Evolutionary conservation across 2,329 filamentous ascomycete genomes (phyloP), one percentile per base, ranked within the genome.

Genomic region (Lachnellula suecica): DNA sequence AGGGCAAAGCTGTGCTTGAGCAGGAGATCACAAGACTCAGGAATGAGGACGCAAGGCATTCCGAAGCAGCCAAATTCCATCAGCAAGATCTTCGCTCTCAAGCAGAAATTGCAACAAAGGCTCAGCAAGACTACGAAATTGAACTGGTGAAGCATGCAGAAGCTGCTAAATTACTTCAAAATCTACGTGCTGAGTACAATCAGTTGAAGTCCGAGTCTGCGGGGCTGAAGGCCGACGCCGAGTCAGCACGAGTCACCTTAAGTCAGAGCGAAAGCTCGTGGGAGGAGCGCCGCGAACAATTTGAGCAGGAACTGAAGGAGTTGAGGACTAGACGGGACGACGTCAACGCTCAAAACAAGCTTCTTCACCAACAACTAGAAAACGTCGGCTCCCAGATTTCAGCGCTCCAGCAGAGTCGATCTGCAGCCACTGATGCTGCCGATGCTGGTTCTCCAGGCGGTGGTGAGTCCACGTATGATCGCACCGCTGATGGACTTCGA

Each of bases 91-190:
- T 97, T 38, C 92, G 94, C 56, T 87, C 90, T 0, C 94, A 99
- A 70, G 92, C 93, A 24, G 89, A 95, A 41, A 97, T 99, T 64
- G 91, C 94, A 2, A 86, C 91, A 48, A 89, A 91, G 69, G 91
- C 94, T 3, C 94, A 99, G 68, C 88, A 96, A 66, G 92, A 94
- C 61, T 99, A 99, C 67, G 95, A 99, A 70, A 86, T 86, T 57
- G 94, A 99, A 69, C 79, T 99, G 10, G 82, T 96, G 64, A 97
- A 94, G 74, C 94, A 99, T 71, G 93, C 92, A 2, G 91, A 97
- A 60, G 94, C 93, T n/a, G 90, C 93, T 11, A 92, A 91, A 71
- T 82, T 84, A 31, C 78, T 97, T 13, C 91, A 96, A 61, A 79
- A 79, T 48, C 77, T 96, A 44, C 89, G 94, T 47, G 77, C 79